These are phyloP conservation scores for Sporothrix phasma DNA, from an alignment of 2,329 filamentous ascomycete genomes.

Conservation along the genomic window DNA sequence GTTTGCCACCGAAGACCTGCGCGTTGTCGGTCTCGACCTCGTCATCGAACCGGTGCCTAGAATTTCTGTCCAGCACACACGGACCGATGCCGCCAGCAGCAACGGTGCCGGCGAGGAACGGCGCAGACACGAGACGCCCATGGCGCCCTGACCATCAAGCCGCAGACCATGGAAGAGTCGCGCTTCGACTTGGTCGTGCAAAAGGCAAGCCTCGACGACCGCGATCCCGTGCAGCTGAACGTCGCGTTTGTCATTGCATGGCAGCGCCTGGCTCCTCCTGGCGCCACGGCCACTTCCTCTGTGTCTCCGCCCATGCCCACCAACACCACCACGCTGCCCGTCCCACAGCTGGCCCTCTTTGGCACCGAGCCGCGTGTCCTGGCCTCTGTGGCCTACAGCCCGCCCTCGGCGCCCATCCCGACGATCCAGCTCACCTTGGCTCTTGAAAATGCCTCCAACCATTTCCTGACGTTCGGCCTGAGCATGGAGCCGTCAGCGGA, in stretches of 20 bases:
- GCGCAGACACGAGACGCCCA: not conserved
- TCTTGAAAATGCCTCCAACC: constrained; percentile 87
- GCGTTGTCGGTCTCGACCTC: constrained; percentile 49
- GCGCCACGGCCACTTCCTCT: constrained; percentile 9
- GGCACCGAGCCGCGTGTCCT: constrained; percentile 81
- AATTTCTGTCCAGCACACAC: constrained; percentile 45
- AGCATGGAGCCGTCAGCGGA: constrained; percentile 86
- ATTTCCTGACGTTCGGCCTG: constrained; percentile 88
- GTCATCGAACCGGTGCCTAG: constrained; percentile 43
- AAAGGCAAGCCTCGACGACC: constrained; percentile 73
- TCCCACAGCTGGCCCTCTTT: constrained; percentile 72
- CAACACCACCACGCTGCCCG: constrained; percentile 60
- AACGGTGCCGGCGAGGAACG: not conserved
- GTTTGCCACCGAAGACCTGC: constrained; percentile 63
- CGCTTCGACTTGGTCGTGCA: constrained; percentile 65
- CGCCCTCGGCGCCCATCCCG: not conserved
- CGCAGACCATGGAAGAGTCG: constrained; percentile 60
- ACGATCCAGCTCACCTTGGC: constrained; percentile 40
- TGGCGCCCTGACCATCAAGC: constrained; percentile 39
- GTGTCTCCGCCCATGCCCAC: constrained; percentile 22
- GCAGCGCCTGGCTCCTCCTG: constrained; percentile 44
- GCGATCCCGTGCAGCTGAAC: constrained; percentile 63
- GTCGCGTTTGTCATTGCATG: constrained; percentile 67
- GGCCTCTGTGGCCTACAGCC: constrained; percentile 40
- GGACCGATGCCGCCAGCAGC: constrained; percentile 33